Base-by-base conservation (phyloP, 1,284 basidiomycete genomes). In the Puccinia triticina region DNA sequence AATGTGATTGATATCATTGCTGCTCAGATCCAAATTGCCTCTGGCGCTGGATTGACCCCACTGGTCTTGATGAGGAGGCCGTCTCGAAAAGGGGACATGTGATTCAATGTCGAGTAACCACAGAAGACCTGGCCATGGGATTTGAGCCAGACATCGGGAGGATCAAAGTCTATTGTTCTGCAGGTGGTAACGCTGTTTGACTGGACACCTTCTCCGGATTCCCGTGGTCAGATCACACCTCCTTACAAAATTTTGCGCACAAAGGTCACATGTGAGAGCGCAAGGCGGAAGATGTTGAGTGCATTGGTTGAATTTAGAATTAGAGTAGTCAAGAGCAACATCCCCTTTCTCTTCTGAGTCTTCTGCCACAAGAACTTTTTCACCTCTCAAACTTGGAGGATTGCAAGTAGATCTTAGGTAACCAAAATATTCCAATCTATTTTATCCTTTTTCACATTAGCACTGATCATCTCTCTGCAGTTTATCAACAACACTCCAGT, bases 101-200 rank as follows among this genome's bases (percentile, higher is more conserved):
- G 16, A 99, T 99, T 84, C 97, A 99, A 87, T 98, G 95, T 88
- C 95, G 97, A 89, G 91, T 99, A 88, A 99, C 97, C 61, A 99
- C 97, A n/a, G 97, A 99, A 88, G 96, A 99, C 88, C 91, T 97
- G 12, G 91, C 93, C 34, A 87, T 91, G 80, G 90, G 90, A 87
- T 99, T 99, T 93, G 94, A 98, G 88, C 97, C 97, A 50, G 97
- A 99, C 88, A 98, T 95, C 2, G 97, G 97, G 84, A 98, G 98
- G 88, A 99, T 99, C 85, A 96, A 99, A 87, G 97, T 99, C 50
- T 99, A 99, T 89, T 93, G 96, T 84, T 96, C 94, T 85, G 96
- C 97, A 61, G 97, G 97, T 88, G 97, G 97, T 84, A 99, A 98
- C 87, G 97, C 97, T 88, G 95, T 99, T 77, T 93, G 97, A 88